A percentile compares a stretch with the other conserved stretches of the same genome.
Conservation (phyloP, 352 stramenopile species). For the Phytophthora sp. region DNA sequence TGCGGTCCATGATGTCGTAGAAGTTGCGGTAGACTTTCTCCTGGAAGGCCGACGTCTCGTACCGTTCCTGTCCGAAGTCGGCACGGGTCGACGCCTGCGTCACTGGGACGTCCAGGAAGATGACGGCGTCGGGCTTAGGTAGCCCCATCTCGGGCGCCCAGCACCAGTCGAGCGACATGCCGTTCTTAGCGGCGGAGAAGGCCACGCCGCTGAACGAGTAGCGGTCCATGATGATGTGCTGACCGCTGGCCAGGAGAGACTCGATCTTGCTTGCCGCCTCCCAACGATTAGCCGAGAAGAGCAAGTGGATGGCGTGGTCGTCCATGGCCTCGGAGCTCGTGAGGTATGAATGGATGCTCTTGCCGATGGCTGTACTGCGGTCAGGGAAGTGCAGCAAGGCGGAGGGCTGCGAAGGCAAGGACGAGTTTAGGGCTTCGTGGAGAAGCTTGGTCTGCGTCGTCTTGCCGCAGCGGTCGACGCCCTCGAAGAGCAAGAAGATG, state of each 20-base stretch:
- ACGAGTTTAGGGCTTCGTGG: slow-evolving; percentile 61
- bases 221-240: slow-evolving; percentile 96
- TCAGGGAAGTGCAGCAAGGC: slow-evolving; percentile 85
- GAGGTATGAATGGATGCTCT: slow-evolving; percentile 98
- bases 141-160: slow-evolving; percentile 96
- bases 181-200: slow-evolving; percentile 97
- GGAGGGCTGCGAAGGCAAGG: slow-evolving; percentile 17
- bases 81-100: slow-evolving; percentile 90
- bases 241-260: slow-evolving; percentile 73
- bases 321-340: slow-evolving; percentile 90
- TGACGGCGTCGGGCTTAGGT: slow-evolving; percentile 95
- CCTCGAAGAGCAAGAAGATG: slow-evolving; percentile 99
- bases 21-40: slow-evolving; percentile 87
- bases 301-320: slow-evolving; percentile 97
- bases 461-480: slow-evolving; percentile 99
- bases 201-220: slow-evolving; percentile 98
- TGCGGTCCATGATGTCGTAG: slow-evolving; percentile 55
- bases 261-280: slow-evolving; percentile 90
- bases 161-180: slow-evolving; percentile 97
- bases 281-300: slow-evolving; percentile 99
- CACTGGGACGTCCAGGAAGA: slow-evolving; percentile 97
- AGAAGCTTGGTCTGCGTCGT: slow-evolving; percentile 97
- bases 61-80: slow-evolving; percentile 94
- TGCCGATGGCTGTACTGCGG: slow-evolving; percentile 92
- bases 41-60: slow-evolving; percentile 92